A percentile compares a stretch with the other conserved stretches of the same genome.
Conservation (phyloP, 2,329 filamentous ascomycete genomes). For the Dryadomyces quercus-mongolicae region DNA sequence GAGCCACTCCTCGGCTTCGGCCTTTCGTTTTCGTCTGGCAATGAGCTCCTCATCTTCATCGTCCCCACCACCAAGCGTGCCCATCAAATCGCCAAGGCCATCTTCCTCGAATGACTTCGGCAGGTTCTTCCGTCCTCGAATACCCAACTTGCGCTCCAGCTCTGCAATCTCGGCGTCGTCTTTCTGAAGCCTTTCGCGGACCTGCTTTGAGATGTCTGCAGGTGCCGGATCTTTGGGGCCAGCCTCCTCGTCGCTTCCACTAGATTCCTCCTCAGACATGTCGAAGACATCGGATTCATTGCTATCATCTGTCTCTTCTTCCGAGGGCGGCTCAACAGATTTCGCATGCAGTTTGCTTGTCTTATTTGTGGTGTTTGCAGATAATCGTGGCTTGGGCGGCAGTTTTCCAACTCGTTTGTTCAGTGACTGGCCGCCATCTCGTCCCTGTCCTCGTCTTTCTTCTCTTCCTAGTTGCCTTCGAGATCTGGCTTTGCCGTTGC, state of each 20-base stretch:
- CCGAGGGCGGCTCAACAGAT: not conserved
- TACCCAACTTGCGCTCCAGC: constrained; percentile 76
- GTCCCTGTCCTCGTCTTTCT: not conserved
- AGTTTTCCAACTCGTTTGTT: not conserved
- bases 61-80: constrained; percentile 27
- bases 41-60: constrained; percentile 33
- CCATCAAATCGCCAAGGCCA: constrained; percentile 65
- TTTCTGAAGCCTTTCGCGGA: constrained; percentile 55
- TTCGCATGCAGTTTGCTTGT: not conserved
- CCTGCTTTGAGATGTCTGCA: constrained; percentile 18
- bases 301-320: constrained; percentile 14
- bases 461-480: not conserved
- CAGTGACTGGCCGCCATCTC: not conserved
- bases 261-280: constrained; percentile 12
- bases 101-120: constrained; percentile 69
- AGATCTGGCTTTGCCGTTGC: constrained; percentile 9
- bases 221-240: constrained; percentile 11
- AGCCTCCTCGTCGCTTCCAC: constrained; percentile 11
- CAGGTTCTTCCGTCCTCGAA: constrained; percentile 64
- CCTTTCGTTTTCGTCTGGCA: constrained; percentile 50
- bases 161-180: constrained; percentile 85
- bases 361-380: not conserved
- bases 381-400: not conserved
- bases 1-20: constrained; percentile 48
- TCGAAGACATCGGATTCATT: constrained; percentile 11